Conservation (phyloP, 495 filamentous ascomycete genomes). For the Hapsidospora chrysogenum region DNA sequence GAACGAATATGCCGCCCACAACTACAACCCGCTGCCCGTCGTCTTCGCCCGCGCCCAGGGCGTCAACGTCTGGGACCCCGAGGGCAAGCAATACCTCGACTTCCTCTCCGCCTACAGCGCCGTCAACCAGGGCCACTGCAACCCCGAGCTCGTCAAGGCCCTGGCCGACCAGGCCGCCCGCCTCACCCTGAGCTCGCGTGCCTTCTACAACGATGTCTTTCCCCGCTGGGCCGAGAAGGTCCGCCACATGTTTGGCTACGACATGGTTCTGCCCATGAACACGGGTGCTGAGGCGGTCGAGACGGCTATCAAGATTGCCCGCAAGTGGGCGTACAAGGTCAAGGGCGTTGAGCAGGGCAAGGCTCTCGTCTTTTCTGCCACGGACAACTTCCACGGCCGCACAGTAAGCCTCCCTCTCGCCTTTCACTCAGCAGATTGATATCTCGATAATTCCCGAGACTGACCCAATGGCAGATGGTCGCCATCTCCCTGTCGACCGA, state of each 20-base stretch:
- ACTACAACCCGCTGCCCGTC: slow-evolving; percentile 93
- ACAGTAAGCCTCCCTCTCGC: slow-evolving; percentile 46
- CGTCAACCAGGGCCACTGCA: slow-evolving; percentile 97
- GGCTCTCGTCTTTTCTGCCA: slow-evolving; percentile 68
- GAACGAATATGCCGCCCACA: slow-evolving; percentile 80
- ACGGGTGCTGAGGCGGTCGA: slow-evolving; percentile 98
- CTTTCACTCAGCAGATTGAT: too few relatives aligned
- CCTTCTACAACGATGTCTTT: slow-evolving; percentile 99
- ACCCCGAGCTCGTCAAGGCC: slow-evolving; percentile 84
- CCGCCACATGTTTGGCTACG: slow-evolving; percentile 72
- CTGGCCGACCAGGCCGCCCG: slow-evolving; percentile 80
- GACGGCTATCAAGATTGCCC: slow-evolving; percentile 90
- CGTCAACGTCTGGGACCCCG: slow-evolving; percentile 88
- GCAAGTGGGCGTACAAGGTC: slow-evolving; percentile 97
- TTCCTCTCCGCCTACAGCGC: slow-evolving; percentile 96
- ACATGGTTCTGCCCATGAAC: slow-evolving; percentile 99
- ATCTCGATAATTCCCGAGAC: slow-evolving; percentile 9
- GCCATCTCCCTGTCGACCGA: slow-evolving; percentile 92
- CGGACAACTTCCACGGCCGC: slow-evolving; percentile 92
- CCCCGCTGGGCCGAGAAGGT: slow-evolving; percentile 90
- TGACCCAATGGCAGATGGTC: slow-evolving; percentile 50
- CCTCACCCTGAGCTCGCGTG: slow-evolving; percentile 83
- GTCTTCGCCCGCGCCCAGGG: slow-evolving; percentile 76
- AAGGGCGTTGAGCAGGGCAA: slow-evolving; percentile 78
- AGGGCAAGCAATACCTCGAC: slow-evolving; percentile 92